phyloP scores from a whole-genome alignment of 345 rosid species.

The Murraya koenigii region DNA sequence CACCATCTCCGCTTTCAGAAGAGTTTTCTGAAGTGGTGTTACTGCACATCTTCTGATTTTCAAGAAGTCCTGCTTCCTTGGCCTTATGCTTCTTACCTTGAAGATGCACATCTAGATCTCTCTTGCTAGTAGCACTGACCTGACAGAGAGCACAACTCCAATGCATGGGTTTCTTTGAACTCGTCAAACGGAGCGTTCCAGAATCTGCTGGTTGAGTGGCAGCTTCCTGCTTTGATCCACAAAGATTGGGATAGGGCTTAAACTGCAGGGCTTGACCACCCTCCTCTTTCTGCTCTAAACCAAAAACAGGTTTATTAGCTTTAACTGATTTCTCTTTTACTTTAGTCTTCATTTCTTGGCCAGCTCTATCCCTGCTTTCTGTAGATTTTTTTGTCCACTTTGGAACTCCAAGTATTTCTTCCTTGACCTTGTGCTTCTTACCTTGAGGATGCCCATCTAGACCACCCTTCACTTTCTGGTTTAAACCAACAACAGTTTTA shows the following conservation, averaged over 20 bases:
- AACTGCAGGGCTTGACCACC: background rate
- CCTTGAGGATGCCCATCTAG: slow-evolving; percentile 15
- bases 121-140: slow-evolving; percentile 14
- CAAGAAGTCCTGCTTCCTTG: background rate
- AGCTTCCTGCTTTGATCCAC: no score
- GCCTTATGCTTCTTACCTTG: background rate
- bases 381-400: background rate
- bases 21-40: no score
- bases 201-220: slow-evolving; percentile 4
- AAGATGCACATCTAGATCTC: slow-evolving; percentile 14
- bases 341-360: background rate
- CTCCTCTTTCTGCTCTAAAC: background rate
- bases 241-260: no score
- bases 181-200: slow-evolving; percentile 5
- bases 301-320: background rate
- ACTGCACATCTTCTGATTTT: no score
- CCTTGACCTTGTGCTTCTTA: background rate
- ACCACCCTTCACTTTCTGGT: slow-evolving; percentile 27
- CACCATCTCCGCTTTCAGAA: no score
- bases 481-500: slow-evolving; percentile 9
- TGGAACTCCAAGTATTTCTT: background rate
- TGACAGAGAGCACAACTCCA: slow-evolving; percentile 54
- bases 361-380: background rate
- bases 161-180: slow-evolving; percentile 29
- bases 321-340: background rate